Conservation (phyloP, 305 asterid genomes). For the Solanum hybrid region DNA sequence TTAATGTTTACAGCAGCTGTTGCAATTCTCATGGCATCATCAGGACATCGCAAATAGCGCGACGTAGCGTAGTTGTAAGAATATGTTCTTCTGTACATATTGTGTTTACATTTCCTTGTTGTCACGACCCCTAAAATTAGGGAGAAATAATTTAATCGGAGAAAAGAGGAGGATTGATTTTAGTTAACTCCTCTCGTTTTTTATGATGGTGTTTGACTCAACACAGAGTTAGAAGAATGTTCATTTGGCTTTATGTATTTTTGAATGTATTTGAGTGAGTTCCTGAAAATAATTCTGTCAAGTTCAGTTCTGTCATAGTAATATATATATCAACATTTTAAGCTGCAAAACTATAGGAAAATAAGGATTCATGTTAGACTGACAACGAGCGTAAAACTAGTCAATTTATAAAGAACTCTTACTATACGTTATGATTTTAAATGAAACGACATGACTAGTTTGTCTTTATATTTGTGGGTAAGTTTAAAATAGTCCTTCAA, state of each 20-base stretch:
- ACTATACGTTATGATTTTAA: not conserved
- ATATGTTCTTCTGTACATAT: not conserved
- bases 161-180: not conserved
- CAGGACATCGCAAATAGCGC: constrained; percentile 33
- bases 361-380: not conserved
- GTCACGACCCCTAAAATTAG: not conserved
- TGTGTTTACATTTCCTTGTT: not conserved
- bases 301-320: not conserved
- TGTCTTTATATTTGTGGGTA: not conserved
- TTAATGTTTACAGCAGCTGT: constrained; percentile 44
- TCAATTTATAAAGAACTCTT: not conserved
- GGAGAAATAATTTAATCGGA: not conserved
- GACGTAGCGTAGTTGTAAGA: not conserved
- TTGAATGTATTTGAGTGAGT: not conserved
- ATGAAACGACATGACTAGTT: not conserved
- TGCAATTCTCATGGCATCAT: constrained; percentile 48
- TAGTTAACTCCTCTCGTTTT: not conserved
- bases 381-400: not conserved
- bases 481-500: not conserved
- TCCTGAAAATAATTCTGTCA: not conserved
- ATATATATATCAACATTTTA: not conserved
- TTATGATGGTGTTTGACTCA: not conserved
- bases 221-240: not conserved
- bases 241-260: not conserved
- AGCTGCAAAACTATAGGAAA: not conserved